Base-by-base conservation (phyloP, 257 asterid genomes). In the Forsythia viridissima region DNA sequence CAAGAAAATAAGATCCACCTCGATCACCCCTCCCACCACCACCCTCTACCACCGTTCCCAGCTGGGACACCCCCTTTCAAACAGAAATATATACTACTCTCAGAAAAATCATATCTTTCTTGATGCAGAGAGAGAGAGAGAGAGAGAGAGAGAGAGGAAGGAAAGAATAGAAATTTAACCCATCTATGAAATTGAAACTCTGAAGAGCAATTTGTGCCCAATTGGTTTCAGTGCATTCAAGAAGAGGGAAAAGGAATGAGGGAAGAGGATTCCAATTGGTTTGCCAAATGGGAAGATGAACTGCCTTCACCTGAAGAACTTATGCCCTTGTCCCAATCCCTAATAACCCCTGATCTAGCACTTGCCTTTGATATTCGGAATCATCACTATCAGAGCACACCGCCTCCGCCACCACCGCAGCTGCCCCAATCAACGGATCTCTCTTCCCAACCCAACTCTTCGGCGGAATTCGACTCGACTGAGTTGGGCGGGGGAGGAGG, bases 1-100 rank as follows among this genome's bases (percentile, higher is more conserved):
- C 84, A 84, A 87, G 89, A 87, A 90, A 82, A 90, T 93, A 91
- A 91, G 92, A 93, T 93, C 97, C 93, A 88, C 92, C 93, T 90
- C 93, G 93, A 90, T 86, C 88, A 83, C 84, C 39, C 34, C 34
- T 30, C 34, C 34, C 39, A 24, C 72, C 67, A 15, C 80, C 55
- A 24, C 76, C 18, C 75, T 8, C 38, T 48, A 13, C 41, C 77
- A 52, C 18, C 51, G 13, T 8, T 3, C 68, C 0, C 40, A 39
- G 70, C 70, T 7, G 37, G 20, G 40, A 21, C 24, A 3, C 46
- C 63, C 71, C 40, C 13, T 34, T 61, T 74, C 77, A 24, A 77
- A 48, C 24, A 34, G 74, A 74, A 66, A 74, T 71, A 68, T 76
- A 52, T 4, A 43, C 73, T 6, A 43, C 73, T 37, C 82, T 66